Evolutionary conservation across 352 stramenopile species (phyloP).

Genomic region (Pythium sp.): DNA sequence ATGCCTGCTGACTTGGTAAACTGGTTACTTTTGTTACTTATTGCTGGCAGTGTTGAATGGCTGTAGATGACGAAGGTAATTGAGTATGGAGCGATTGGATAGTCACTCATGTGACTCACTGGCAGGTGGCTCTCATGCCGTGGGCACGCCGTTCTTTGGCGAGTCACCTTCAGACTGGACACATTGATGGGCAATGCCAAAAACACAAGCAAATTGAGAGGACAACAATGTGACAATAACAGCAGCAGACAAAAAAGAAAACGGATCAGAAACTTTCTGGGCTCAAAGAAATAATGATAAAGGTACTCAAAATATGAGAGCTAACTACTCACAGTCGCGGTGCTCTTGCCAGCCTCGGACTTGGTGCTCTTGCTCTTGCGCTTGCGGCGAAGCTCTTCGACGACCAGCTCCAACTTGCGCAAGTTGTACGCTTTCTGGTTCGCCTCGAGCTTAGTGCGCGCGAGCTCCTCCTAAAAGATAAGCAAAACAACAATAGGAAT

Average conservation of each 20-base stretch:
- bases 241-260: background rate
- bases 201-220: background rate
- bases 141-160: conserved; percentile 5
- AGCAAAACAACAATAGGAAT: background rate
- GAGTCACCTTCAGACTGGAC: conserved; percentile 10
- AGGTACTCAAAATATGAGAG: background rate
- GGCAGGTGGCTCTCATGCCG: background rate
- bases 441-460: conserved; percentile 46
- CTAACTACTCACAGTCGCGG: conserved; percentile 10
- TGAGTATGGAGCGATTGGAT: background rate
- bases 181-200: background rate
- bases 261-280: background rate
- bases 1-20: background rate
- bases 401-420: conserved; percentile 39
- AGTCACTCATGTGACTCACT: background rate
- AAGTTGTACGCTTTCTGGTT: conserved; percentile 49
- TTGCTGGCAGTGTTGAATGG: background rate
- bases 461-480: conserved; percentile 35
- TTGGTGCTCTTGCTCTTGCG: conserved; percentile 30
- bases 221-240: background rate
- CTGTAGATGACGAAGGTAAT: background rate
- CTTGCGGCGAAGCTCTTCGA: conserved; percentile 36
- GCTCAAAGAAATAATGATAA: background rate
- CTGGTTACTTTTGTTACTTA: background rate
- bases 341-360: conserved; percentile 15